Percentiles rank a stretch among this genome's conserved stretches.
Conservation (phyloP, 2,329 filamentous ascomycete species). For the Neonectria sp. region DNA sequence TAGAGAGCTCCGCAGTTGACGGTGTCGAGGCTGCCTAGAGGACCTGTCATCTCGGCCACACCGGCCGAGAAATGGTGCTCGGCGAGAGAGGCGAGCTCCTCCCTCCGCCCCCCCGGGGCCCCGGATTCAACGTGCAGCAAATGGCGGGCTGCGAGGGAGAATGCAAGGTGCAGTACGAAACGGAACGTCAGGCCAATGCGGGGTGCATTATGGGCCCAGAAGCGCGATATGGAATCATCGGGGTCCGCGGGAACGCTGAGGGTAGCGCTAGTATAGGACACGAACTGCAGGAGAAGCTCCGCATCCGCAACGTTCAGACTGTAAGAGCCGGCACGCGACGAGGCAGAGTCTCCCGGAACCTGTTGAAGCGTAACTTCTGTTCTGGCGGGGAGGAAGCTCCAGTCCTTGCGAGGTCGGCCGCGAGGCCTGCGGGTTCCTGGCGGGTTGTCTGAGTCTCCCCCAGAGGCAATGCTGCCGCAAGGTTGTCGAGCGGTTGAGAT, state of each 20-base stretch:
- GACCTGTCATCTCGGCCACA: background rate
- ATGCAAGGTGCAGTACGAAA: constrained; percentile 1
- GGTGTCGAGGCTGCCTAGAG: background rate
- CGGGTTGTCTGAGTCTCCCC: background rate
- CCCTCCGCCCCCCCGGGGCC: too few species aligned
- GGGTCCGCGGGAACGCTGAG: constrained; percentile 10
- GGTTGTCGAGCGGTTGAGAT: background rate
- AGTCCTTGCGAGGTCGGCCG: constrained; percentile 8
- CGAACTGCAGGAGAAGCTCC: constrained; percentile 16
- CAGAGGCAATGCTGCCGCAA: background rate
- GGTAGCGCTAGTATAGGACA: constrained; percentile 3
- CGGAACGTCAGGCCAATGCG: constrained; percentile 11
- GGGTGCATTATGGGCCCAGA: constrained; percentile 6
- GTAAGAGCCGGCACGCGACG: background rate
- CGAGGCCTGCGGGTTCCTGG: background rate
- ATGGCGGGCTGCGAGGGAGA: constrained; percentile 13
- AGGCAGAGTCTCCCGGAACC: background rate
- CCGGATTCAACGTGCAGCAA: background rate
- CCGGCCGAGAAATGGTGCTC: constrained; percentile 2
- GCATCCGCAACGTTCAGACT: background rate
- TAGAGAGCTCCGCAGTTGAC: constrained; percentile 13
- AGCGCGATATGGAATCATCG: constrained; percentile 1
- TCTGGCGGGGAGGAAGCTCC: background rate
- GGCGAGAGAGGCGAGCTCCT: background rate
- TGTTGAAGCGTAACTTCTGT: background rate